Base-by-base conservation (phyloP, 768 basidiomycete genomes). In the Suillus weaverae region DNA sequence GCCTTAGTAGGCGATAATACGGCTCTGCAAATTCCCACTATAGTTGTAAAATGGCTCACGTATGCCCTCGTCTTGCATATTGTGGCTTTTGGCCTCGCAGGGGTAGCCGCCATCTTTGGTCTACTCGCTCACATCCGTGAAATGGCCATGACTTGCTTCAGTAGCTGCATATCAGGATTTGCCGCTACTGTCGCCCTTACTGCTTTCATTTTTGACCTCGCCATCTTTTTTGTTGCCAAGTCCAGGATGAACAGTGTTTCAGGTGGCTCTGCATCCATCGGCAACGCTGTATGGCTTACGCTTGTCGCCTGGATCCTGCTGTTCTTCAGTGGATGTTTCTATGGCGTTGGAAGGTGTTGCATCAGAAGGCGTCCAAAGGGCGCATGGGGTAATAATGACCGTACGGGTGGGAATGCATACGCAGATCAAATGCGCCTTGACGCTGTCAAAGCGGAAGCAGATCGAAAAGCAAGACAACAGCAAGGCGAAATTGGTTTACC, bases 11-110 rank as follows among this genome's bases (percentile, higher is more conserved):
- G 89, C 7, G 84, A 93, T 74, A 77, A 82, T 4, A 79, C 85
- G 2, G 70, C 81, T 33, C 77, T 96, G 41, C 76, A 93, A 69
- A 92, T 98, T 60, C 94, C 95, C 2, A 80, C 87, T 63, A 86
- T 94, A 7, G 84, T 89, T 59, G 91, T 95, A 66, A 97, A 97
- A 80, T 98, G 96, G 94, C 81, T 98, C 73, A 99, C 97, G 11
- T 97, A 97, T 72, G 89, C 88, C 30, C 88, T 99, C 68, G 87
- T 98, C 67, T 84, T 99, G 18, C 96, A 99, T 74, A 87, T 97
- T 65, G 88, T 95, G 64, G 97, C 94, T 18, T 87, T 98, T 63
- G 85, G 76, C 14, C 83, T 91, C 41, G 86, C 94, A 10, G 89
- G 84, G 16, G 80, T 85, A 33, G 85, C 93, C 2, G 83, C 92